Base-by-base conservation (phyloP, 257 asterid species). In the Henckelia pumila region DNA sequence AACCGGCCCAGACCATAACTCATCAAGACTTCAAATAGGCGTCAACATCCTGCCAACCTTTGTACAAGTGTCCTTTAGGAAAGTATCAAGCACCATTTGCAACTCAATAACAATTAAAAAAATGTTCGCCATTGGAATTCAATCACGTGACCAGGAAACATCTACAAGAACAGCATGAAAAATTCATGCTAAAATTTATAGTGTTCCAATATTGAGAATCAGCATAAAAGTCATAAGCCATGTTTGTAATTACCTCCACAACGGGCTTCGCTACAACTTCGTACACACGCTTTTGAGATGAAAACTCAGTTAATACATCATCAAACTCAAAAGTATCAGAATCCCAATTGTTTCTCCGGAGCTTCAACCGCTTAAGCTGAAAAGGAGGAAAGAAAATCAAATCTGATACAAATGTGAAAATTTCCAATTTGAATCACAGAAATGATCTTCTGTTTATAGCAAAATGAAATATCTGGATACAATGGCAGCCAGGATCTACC, bases 251-350 rank as follows among this genome's bases (percentile, higher is more conserved):
- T 74, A 92, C 96, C 96, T 89, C 96, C 75, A 92, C 96, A 1
- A 92, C 98, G 60, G 98, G 98, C 82, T 88, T 92, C 61, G 96
- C 98, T 57, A 92, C 96, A 47, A 76, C 95, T 86, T 92, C 96
- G 29, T 87, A 92, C n/a, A 89, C 96, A 59, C 96, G 95, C 69
- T 84, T 89, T 70, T 92, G 96, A 11, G 98, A 92, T 49, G 98
- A 83, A 74, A 78, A 83, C 67, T 92, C 98, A 0, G 96, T 85
- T 11, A 92, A 80, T 55, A 92, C 89, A 74, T 92, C 96, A 76
- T 89, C 98, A 30, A 92, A 92, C 81, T 92, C 98, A 59, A 69
- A 92, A 3, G 96, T 87, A 73, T 92, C 98, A 29, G 91, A 81
- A 72, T 92, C 96, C 96, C 98, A 92, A 78, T 89, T 89, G 86